Evolutionary conservation across 2,329 filamentous ascomycete genomes (phyloP).

Genomic region (Ceratocystis smalleyi): DNA sequence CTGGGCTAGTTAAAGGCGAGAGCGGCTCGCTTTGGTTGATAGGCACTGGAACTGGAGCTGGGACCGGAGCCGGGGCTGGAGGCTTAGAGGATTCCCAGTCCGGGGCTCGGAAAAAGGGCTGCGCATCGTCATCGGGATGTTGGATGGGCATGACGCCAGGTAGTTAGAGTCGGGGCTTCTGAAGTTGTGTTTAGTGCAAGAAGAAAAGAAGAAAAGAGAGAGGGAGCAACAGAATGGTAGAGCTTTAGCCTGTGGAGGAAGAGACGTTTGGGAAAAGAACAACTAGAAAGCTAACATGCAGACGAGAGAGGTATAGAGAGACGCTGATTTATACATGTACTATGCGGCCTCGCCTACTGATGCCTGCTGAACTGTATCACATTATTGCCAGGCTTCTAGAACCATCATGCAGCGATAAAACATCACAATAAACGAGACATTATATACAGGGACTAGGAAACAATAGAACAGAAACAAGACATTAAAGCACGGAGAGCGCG

Average conservation of each 20-base stretch:
- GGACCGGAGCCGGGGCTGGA: not conserved
- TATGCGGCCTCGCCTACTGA: not conserved
- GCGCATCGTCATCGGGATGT: not conserved
- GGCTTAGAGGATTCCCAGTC: not conserved
- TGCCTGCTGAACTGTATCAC: not conserved
- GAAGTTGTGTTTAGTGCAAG: not conserved
- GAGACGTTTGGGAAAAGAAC: not conserved
- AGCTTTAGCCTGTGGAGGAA: not conserved
- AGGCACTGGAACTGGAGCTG: not conserved
- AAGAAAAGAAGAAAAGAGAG: not conserved
- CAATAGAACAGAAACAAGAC: not conserved
- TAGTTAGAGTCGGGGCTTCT: not conserved
- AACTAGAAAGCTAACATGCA: not conserved
- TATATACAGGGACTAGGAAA: not conserved
- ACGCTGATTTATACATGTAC: not conserved
- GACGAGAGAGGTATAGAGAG: not conserved
- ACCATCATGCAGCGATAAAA: not conserved
- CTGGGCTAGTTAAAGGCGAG: conserved; percentile 11
- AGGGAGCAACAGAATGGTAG: not conserved
- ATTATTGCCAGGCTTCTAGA: not conserved
- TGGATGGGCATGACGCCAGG: not conserved
- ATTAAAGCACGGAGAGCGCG: not conserved
- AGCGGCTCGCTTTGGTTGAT: conserved; percentile 6
- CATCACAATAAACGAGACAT: not conserved
- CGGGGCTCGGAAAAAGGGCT: conserved; percentile 3